Evolutionary conservation across 331 rosid species (phyloP), one percentile per base, ranked within the genome.

Genomic region (Rhamnella rubrinervis): DNA sequence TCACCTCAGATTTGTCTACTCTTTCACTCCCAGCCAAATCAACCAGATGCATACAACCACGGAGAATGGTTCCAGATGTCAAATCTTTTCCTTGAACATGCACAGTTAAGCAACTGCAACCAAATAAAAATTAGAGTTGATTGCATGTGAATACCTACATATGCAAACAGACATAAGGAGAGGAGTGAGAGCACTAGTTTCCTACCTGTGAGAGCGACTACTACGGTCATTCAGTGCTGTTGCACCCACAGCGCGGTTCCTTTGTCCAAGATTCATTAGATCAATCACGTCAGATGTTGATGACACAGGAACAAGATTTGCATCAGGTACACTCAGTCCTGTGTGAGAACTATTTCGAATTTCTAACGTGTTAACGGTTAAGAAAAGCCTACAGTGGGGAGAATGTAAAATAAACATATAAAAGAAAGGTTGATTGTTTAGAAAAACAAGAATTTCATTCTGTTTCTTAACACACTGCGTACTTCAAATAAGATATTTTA

Each of bases 211-310:
- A 77, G 99, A 95, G 62, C 99, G 97, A 76, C 99, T 95, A 59
- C 99, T 95, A n/a, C 96, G 97, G 63, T 91, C 99, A n/a, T 95
- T 95, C 73, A 95, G 85, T 63, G 99, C 99, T 44, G 99, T 95
- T 62, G 99, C 99, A 53, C 99, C 99, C 46, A 95, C 96, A 18
- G 78, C 97, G 50, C 99, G 97, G 73, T 95, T 95, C 80, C 72
- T 87, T n/a, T 95, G 97, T 56, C 99, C 99, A 21, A 89, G 89
- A 83, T 86, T 89, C 99, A 95, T 95, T 63, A 95, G 86, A 63
- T 84, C 96, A 70, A 95, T 95, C 70, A 95, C 96, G 78, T 87
- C 96, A 72, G 70, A 58, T 37, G 97, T 95, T 65, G 99, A 89
- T 59, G 86, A 86, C 19, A 91, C 99, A 19, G 80, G 78, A 53